Conservation (phyloP, 1,284 basidiomycete genomes). For the Papiliotrema fonsecae region DNA sequence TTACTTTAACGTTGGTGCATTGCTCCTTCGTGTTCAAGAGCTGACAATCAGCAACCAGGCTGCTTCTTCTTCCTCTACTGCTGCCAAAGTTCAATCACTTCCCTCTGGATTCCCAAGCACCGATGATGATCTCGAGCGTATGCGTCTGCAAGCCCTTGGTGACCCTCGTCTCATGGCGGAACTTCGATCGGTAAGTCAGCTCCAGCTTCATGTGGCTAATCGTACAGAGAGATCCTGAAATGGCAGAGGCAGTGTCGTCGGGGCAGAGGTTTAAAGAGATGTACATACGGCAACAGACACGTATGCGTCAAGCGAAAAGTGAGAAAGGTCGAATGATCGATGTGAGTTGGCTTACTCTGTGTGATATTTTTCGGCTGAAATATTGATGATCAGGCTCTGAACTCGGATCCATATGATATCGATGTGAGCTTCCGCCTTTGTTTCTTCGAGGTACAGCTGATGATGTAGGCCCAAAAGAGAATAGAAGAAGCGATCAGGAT, state of each 20-base stretch:
- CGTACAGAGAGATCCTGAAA: slow-evolving; percentile 66
- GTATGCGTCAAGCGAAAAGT: slow-evolving; percentile 55
- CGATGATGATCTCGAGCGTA: slow-evolving; percentile 80
- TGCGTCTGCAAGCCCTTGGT: slow-evolving; percentile 79
- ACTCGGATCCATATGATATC: slow-evolving; percentile 82
- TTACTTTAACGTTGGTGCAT: slow-evolving; percentile 34
- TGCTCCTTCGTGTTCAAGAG: slow-evolving; percentile 24
- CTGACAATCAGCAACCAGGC: slow-evolving; percentile 5
- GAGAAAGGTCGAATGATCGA: slow-evolving; percentile 62
- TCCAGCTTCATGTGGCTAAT: background rate
- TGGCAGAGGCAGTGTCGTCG: slow-evolving; percentile 65
- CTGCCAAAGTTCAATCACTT: slow-evolving; percentile 10
- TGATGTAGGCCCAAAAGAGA: slow-evolving; percentile 61
- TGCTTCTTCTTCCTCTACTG: slow-evolving; percentile 41
- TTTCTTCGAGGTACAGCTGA: slow-evolving; percentile 1
- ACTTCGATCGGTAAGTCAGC: slow-evolving; percentile 58
- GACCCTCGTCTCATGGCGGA: slow-evolving; percentile 74
- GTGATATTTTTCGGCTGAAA: slow-evolving; percentile 1
- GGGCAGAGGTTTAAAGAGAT: slow-evolving; percentile 68
- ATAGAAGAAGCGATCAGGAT: slow-evolving; percentile 93
- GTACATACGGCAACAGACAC: slow-evolving; percentile 59
- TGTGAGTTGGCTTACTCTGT: slow-evolving; percentile 20
- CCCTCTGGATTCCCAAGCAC: slow-evolving; percentile 26
- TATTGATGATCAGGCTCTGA: slow-evolving; percentile 55
- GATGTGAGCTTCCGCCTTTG: slow-evolving; percentile 52